Evolutionary conservation across 176 grass and related monocot genomes (phyloP), one percentile per base, ranked within the genome.

Genomic region (Pontederia paniculata): DNA sequence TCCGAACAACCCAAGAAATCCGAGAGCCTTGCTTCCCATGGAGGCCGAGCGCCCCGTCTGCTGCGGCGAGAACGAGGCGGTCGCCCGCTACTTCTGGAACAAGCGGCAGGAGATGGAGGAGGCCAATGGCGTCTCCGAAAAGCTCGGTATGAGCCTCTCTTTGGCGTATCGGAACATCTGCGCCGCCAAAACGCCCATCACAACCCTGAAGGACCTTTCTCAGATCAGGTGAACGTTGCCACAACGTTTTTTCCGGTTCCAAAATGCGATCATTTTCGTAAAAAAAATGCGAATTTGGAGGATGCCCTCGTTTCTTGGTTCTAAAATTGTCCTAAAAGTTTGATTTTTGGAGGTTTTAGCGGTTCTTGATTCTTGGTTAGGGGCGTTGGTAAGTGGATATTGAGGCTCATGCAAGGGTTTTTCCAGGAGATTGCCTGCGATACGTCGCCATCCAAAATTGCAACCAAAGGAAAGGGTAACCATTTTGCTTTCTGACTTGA

Each of bases 371-470:
- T 77, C 25, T 58, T 44, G 67, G 51, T 23, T 46, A 96, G 90
- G 53, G 91, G 85, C 21, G 79, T 89, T 15, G 91, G 85, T 5
- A 79, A 75, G 70, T 96, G 79, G 79, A 78, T 89, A 12, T 48
- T 96, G 55, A 60, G 67, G 2, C 49, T 76, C 14, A 83, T 96
- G 77, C 77, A 76, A 76, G 91, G 61, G n/a, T 87, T 60, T 67
- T 89, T 96, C 69, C 62, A 56, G 14, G 65, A 76, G 45, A 57
- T 58, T 45, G 63, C 31, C 21, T 22, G 60, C 21, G 71, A 80
- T 48, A 54, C 19, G 9, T 63, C 76, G 48, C 64, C 73, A 50
- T 47, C 48, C 28, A 73, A 76, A 75, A 48, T 50, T 44, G 25
- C 63, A 42, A 45, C 56, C 57, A 42, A 23, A 59, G 42, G 19